These are phyloP conservation scores for Backusella liffmaniae DNA, from an alignment of 192 early-diverging fungal genomes.

Conservation along the genomic window DNA sequence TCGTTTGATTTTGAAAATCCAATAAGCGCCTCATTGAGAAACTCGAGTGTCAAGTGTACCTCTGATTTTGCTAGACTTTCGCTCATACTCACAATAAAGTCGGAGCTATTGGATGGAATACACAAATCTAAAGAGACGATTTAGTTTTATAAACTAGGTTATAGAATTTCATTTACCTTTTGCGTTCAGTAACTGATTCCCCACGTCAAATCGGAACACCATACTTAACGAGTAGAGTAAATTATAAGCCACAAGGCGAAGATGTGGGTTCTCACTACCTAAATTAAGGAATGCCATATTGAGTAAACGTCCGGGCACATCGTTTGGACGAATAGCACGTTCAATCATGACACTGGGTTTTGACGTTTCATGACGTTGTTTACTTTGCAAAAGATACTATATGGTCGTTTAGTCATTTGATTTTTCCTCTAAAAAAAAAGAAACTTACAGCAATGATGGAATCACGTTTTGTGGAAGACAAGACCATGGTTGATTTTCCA, in stretches of 20 bases:
- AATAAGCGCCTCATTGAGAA: constrained; percentile 79
- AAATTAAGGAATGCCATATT: constrained; percentile 90
- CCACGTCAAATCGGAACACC: constrained; percentile 79
- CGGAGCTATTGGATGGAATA: constrained; percentile 85
- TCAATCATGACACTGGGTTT: constrained; percentile 60
- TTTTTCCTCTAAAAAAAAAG: background rate
- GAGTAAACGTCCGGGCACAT: constrained; percentile 87
- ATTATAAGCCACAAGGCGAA: constrained; percentile 85
- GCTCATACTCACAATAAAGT: constrained; percentile 80
- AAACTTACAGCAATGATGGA: constrained; percentile 27
- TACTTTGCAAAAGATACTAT: constrained; percentile 67
- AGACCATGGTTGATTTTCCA: constrained; percentile 57
- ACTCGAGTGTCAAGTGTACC: constrained; percentile 81
- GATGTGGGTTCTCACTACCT: constrained; percentile 68
- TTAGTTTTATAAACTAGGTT: background rate
- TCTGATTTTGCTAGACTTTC: constrained; percentile 69
- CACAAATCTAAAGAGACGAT: constrained; percentile 56
- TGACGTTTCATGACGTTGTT: constrained; percentile 62
- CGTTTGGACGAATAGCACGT: constrained; percentile 73
- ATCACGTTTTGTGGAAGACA: constrained; percentile 72
- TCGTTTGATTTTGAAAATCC: constrained; percentile 74
- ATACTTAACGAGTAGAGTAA: constrained; percentile 77
- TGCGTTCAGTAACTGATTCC: constrained; percentile 71
- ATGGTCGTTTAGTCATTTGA: background rate
- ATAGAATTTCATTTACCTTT: constrained; percentile 37